Base-by-base conservation (phyloP, 202 grass and related monocot genomes). In the Panicum virgatum region DNA sequence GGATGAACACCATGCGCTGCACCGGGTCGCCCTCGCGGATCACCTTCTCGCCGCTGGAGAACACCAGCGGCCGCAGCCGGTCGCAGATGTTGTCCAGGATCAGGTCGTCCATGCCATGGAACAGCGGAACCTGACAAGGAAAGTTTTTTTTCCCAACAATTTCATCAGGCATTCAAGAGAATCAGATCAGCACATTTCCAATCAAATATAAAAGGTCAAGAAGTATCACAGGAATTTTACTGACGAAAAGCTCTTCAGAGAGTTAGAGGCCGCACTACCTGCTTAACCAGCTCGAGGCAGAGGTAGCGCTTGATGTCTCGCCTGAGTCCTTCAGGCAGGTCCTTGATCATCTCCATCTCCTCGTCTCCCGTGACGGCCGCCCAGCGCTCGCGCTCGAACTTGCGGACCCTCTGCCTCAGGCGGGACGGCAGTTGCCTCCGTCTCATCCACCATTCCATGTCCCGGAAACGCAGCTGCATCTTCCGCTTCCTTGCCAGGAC, bases 401-500 rank as follows among this genome's bases (percentile, higher is more conserved):
- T 86, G 13, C 90, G 89, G 37, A 98, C 96, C 67, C 96, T 67
- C 30, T 95, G 96, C 36, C 96, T 86, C 64, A 98, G 79, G 20
- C 92, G 85, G 18, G 90, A 96, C 6, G 96, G 90, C 54, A 98
- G 62, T 63, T 98, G 96, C 83, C 96, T 84, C 82, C 96, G 81
- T 43, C 90, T 85, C 96, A 98, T 98, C 96, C 96, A 98, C 96
- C 96, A 98, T 81, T 98, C 96, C 92, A 98, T 90, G 68, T 98
- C 96, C 20, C 96, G 87, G 67, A 84, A 96, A 4, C 90, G 66
- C 58, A 98, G 50, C 42, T 98, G 96, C 87, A 98, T 91, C 87
- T 98, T 98, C 12, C 96, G 83, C 89, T 92, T 98, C 59, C 92
- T 90, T 26, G 89, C 96, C 77, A 98, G 48, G n/a, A 98, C 96